Evolutionary conservation across 1,139 yeast genomes (phyloP).

Genomic region (Blastobotrys persicus): DNA sequence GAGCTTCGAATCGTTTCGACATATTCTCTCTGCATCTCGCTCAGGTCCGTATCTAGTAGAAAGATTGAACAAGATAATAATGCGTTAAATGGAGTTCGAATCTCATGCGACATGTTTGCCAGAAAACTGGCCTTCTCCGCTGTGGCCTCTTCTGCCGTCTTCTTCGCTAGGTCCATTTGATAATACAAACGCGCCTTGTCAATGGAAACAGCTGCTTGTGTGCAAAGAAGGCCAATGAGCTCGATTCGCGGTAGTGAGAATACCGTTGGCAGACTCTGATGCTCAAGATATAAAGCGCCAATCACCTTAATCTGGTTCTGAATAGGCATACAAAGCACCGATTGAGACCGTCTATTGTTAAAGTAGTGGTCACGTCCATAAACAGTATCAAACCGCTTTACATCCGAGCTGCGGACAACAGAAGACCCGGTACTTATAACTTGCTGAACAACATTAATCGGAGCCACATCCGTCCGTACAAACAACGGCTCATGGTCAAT

Average conservation of each 20-base stretch:
- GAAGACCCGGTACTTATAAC: constrained; percentile 44
- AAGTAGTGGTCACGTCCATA: constrained; percentile 47
- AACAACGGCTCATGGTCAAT: constrained; percentile 44
- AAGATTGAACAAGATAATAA: constrained; percentile 55
- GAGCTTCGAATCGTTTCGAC: constrained; percentile 54
- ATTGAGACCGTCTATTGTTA: constrained; percentile 38
- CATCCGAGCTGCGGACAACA: constrained; percentile 43
- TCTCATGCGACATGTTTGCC: constrained; percentile 57
- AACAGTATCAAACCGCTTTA: constrained; percentile 39
- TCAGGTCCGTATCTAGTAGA: constrained; percentile 49
- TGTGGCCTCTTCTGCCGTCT: constrained; percentile 59
- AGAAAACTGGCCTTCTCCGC: constrained; percentile 55
- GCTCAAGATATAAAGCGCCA: constrained; percentile 53
- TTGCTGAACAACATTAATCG: constrained; percentile 44
- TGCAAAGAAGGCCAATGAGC: constrained; percentile 47
- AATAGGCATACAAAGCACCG: constrained; percentile 50
- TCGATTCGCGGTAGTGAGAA: constrained; percentile 43
- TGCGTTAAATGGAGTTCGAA: constrained; percentile 58
- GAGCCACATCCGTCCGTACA: constrained; percentile 47
- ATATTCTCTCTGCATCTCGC: constrained; percentile 50
- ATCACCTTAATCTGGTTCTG: constrained; percentile 45
- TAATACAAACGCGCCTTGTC: constrained; percentile 49
- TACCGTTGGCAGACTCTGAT: constrained; percentile 31
- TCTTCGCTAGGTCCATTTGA: constrained; percentile 53
- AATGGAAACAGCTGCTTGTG: constrained; percentile 55